Base-by-base conservation (phyloP, 139 green algal genomes). In the Gonium pectorale region DNA sequence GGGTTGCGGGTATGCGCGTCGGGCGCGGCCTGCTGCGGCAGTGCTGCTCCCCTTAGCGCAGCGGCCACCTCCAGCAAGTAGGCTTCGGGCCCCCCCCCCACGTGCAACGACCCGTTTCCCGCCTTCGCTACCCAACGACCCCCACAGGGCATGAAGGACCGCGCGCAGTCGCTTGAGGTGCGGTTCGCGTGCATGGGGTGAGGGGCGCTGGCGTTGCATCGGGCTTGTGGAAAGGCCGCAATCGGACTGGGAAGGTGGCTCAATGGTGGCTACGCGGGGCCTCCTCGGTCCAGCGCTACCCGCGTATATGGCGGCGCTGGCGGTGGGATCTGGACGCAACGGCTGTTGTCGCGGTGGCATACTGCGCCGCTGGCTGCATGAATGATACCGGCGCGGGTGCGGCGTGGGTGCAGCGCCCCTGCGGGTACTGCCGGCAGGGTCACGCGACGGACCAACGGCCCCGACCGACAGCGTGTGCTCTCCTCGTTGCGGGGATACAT, bases 101-200 rank as follows among this genome's bases (percentile, higher is more conserved):
- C 22, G 6, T 64, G n/a, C n/a, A n/a, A n/a, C n/a, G n/a, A n/a
- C n/a, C 56, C 17, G 15, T 27, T 64, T 64, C 17, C 56, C 21
- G 29, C 56, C 56, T 64, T 64, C 31, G 6, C 56, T 69, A 41
- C 31, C 8, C 62, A 22, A 8, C n/a, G 29, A 13, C 31, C n/a
- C n/a, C 62, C 24, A 13, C 71, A 86, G 52, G 78, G 54, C 59
- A 90, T 91, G 60, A 86, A 89, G 81, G 67, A 77, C 0, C 33
- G 79, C 26, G 81, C 81, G 0, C 69, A 81, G 44, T 41, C 43
- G 24, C 43, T 91, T 60, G 73, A 90, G 71, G 64, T 67, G 51
- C 7, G 56, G 26, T 27, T 44, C 17, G 71, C 17, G 46, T 21
- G 26, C 41, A 38, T 27, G 29, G 44, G 15, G 41, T 41, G 63